Evolutionary conservation across 768 basidiomycete species (phyloP), one percentile per base, ranked within the genome.

Genomic region (Boletus pseudopeckii): DNA sequence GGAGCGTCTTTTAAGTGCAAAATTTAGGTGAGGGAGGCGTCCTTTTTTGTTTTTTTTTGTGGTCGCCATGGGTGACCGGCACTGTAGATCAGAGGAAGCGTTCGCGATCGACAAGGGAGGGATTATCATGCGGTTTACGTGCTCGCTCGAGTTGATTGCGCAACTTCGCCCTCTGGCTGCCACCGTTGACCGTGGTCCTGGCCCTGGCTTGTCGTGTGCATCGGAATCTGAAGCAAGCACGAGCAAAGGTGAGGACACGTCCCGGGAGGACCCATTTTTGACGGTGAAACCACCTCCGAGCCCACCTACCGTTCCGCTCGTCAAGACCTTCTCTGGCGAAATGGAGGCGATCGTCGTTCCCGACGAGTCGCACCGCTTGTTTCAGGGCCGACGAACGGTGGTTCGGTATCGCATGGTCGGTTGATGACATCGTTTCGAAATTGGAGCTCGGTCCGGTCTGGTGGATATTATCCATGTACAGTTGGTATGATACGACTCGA

Each of bases 371-470:
- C 84, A 86, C 63, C 60, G 38, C 7, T 70, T 77, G 55, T 74
- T 84, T 58, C 71, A 77, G n/a, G 84, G 84, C 38, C 75, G 79
- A 68, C 74, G 78, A 48, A 80, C 75, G 9, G 72, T 82, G 56
- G 69, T 84, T 53, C 76, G 77, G 38, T 81, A 82, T 67, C 72
- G 74, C 15, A 71, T 84, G 57, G 66, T 81, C 17, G 80, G 58
- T 9, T 45, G 41, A 48, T 22, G 1, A 3, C 17, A 26, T n/a
- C 3, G 6, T 36, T 20, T 22, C 4, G 20, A 26, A 26, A 26
- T 26, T 26, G 28, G 8, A 46, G 46, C 22, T 22, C 18, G 6
- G 3, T 11, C 38, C 18, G 7, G 22, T n/a, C 15, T 3, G 11
- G 14, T 8, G 18, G 13, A 32, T 8, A 5, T 45, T 30, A 20